Conservation (phyloP, 139 green algal genomes). For the Chlorella ohadii region DNA sequence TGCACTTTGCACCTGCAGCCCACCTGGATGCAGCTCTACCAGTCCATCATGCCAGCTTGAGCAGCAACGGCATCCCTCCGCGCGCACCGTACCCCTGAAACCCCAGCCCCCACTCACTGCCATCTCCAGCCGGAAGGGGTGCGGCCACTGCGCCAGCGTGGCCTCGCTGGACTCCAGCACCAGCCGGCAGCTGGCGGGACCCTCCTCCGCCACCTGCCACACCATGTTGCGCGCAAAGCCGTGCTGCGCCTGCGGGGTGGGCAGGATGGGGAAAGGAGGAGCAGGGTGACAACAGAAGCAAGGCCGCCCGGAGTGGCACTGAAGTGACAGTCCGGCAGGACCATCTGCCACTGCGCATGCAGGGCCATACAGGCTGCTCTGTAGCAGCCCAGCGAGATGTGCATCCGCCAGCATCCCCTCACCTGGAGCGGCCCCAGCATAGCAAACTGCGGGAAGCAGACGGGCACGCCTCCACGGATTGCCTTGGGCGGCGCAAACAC, state of each 20-base stretch:
- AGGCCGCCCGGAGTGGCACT: too few species aligned
- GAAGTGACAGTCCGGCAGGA: too few species aligned
- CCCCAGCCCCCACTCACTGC: constrained; percentile 23
- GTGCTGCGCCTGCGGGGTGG: constrained; percentile 66
- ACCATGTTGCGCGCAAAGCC: constrained; percentile 86
- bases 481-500: constrained; percentile 88
- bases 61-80: neutral
- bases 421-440: constrained; percentile 65
- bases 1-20: too few species aligned
- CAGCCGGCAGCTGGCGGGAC: constrained; percentile 34
- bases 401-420: neutral
- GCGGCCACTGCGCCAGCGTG: constrained; percentile 40
- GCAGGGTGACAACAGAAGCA: too few species aligned
- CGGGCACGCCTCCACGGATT: constrained; percentile 84
- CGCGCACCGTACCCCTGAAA: too few species aligned
- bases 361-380: too few species aligned
- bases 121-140: constrained; percentile 63
- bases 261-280: neutral
- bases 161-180: constrained; percentile 21
- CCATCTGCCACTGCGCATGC: too few species aligned
- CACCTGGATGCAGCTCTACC: too few species aligned
- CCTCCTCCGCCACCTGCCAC: constrained; percentile 56
- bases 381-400: too few species aligned
- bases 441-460: constrained; percentile 92
- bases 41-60: too few species aligned